Evolutionary conservation across 345 rosid species (phyloP).

Genomic region (Gossypium sturtianum): DNA sequence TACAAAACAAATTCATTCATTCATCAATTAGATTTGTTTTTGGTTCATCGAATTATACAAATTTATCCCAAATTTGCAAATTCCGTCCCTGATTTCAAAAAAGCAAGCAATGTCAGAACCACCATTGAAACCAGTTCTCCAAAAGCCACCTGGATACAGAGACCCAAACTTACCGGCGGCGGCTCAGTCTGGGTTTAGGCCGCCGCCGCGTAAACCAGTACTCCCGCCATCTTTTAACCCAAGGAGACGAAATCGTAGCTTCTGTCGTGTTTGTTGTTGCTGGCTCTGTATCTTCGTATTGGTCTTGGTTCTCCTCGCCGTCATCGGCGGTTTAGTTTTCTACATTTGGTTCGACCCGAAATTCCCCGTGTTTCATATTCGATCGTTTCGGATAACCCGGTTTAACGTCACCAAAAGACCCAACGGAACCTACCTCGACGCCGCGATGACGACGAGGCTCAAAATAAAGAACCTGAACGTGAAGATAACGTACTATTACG

Average conservation of each 20-base stretch:
- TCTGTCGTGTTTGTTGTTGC: constrained; percentile 58
- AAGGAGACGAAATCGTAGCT: constrained; percentile 32
- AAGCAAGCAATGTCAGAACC: constrained; percentile 32
- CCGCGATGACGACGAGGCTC: constrained; percentile 37
- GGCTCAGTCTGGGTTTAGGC: constrained; percentile 19
- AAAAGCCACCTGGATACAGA: constrained; percentile 76
- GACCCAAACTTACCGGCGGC: constrained; percentile 37
- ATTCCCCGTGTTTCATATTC: constrained; percentile 55
- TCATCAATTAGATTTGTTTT: not conserved
- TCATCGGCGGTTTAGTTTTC: constrained; percentile 31
- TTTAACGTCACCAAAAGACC: constrained; percentile 41
- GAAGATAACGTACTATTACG: constrained; percentile 44
- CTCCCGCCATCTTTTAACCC: constrained; percentile 49
- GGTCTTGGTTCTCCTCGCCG: constrained; percentile 30
- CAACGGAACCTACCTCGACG: constrained; percentile 52
- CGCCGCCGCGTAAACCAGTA: constrained; percentile 25
- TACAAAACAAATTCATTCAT: not conserved
- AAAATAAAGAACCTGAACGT: constrained; percentile 61
- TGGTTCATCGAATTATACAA: not conserved
- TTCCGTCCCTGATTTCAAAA: not conserved
- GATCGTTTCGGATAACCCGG: constrained; percentile 39
- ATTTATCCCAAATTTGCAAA: not conserved
- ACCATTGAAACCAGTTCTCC: constrained; percentile 37
- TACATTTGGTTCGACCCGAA: constrained; percentile 80
- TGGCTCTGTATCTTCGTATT: constrained; percentile 28